A percentile compares a stretch with the other conserved stretches of the same genome.
phyloP scores from a whole-genome alignment of 345 rosid species.

The Corchorus capsularis region DNA sequence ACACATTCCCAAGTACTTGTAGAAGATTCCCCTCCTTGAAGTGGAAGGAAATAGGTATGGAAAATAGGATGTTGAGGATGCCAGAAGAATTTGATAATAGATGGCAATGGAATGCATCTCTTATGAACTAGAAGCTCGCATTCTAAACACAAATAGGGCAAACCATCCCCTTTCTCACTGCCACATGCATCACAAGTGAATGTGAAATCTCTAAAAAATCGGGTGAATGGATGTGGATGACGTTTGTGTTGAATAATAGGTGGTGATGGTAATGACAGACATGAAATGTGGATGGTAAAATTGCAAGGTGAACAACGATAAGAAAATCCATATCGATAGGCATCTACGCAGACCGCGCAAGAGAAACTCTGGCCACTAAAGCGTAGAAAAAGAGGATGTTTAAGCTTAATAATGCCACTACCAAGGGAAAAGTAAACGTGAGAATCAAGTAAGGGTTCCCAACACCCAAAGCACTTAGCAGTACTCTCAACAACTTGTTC shows the following conservation, averaged over 20 bases:
- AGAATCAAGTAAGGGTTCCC: background rate
- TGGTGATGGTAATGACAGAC: background rate
- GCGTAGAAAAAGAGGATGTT: constrained; percentile 15
- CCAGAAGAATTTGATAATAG: background rate
- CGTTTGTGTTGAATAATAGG: background rate
- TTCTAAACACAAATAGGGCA: constrained; percentile 16
- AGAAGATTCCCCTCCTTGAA: background rate
- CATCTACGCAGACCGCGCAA: background rate
- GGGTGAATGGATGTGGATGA: background rate
- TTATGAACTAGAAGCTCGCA: constrained; percentile 15
- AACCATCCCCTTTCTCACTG: background rate
- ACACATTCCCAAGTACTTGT: background rate
- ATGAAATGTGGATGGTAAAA: background rate
- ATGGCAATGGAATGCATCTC: background rate
- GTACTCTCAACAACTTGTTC: background rate
- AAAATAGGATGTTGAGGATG: constrained; percentile 15
- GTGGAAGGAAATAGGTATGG: constrained; percentile 15
- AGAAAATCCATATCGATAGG: background rate
- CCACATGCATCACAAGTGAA: constrained; percentile 34
- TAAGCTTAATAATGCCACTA: background rate
- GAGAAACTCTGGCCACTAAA: background rate
- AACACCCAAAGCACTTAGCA: background rate
- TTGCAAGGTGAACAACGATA: constrained; percentile 3
- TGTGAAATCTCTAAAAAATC: background rate
- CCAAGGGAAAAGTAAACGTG: background rate